Evolutionary conservation across 164 flowering plant genomes (phyloP).

Genomic region (Tetrastigma voinierianum): DNA sequence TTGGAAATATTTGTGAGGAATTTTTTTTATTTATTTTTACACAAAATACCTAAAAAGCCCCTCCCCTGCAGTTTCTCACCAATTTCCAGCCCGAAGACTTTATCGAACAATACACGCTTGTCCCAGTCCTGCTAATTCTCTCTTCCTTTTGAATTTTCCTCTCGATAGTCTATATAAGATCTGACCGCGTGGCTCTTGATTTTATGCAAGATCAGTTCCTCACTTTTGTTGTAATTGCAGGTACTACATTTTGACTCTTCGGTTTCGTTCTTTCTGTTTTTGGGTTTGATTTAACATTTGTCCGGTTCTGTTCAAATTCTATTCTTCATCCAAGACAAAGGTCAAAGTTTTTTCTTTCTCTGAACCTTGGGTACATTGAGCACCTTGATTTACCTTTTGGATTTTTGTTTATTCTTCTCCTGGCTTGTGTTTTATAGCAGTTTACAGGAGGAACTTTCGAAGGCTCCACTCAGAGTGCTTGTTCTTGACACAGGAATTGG

Average conservation of each 20-base stretch:
- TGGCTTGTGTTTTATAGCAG: neutral
- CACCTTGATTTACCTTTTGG: too few species aligned
- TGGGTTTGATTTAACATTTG: conserved; percentile 7
- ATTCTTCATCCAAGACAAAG: too few species aligned
- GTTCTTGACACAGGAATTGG: conserved; percentile 45
- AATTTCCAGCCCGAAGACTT: neutral
- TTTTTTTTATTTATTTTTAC: too few species aligned
- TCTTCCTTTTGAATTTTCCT: neutral
- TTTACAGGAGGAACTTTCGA: conserved; percentile 51
- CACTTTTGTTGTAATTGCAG: neutral
- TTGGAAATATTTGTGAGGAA: too few species aligned
- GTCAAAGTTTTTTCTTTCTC: too few species aligned
- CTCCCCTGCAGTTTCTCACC: conserved; percentile 1
- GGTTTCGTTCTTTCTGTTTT: neutral
- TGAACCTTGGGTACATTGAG: too few species aligned
- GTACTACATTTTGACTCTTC: neutral
- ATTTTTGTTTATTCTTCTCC: too few species aligned
- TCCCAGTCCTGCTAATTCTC: too few species aligned
- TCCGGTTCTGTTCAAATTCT: too few species aligned
- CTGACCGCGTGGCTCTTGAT: neutral
- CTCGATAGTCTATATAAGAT: neutral
- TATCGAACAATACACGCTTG: neutral
- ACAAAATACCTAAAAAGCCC: too few species aligned
- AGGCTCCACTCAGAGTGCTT: conserved; percentile 40
- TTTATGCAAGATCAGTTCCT: neutral